Percentiles rank a stretch among this genome's conserved stretches.
These are phyloP conservation scores for Antrodiella citrinella DNA, from an alignment of 768 basidiomycete genomes.

Conservation along the genomic window DNA sequence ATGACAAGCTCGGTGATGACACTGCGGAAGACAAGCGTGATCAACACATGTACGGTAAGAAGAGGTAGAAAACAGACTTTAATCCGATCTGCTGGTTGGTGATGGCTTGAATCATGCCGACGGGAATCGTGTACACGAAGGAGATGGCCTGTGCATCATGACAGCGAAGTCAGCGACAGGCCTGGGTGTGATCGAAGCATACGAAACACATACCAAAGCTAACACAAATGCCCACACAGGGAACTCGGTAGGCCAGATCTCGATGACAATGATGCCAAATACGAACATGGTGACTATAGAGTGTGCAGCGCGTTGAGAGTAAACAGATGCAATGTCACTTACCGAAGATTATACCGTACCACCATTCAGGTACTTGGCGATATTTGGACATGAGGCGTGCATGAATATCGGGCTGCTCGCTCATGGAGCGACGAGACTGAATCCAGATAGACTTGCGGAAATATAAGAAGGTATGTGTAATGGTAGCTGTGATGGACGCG, in stretches of 20 bases:
- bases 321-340: neutral
- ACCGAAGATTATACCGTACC: conserved; percentile 64
- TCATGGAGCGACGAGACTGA: conserved; percentile 60
- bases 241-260: conserved; percentile 65
- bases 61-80: conserved; percentile 28
- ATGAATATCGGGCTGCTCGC: conserved; percentile 80
- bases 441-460: conserved; percentile 75
- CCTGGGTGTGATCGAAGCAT: neutral
- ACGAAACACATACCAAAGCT: conserved; percentile 38
- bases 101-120: conserved; percentile 75
- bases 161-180: neutral
- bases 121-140: conserved; percentile 65
- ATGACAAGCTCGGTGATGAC: conserved; percentile 72
- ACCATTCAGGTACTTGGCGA: conserved; percentile 77
- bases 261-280: conserved; percentile 62
- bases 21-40: conserved; percentile 20
- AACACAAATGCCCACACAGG: conserved; percentile 71
- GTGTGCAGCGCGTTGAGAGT: neutral
- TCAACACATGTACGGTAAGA: conserved; percentile 10
- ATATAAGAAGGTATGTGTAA: conserved; percentile 64
- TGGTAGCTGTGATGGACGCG: conserved; percentile 43
- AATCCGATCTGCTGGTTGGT: conserved; percentile 72
- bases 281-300: conserved; percentile 61
- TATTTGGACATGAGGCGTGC: conserved; percentile 76
- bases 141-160: conserved; percentile 15